phyloP scores from a whole-genome alignment of 257 asterid genomes.

The Capsicum baccatum region DNA sequence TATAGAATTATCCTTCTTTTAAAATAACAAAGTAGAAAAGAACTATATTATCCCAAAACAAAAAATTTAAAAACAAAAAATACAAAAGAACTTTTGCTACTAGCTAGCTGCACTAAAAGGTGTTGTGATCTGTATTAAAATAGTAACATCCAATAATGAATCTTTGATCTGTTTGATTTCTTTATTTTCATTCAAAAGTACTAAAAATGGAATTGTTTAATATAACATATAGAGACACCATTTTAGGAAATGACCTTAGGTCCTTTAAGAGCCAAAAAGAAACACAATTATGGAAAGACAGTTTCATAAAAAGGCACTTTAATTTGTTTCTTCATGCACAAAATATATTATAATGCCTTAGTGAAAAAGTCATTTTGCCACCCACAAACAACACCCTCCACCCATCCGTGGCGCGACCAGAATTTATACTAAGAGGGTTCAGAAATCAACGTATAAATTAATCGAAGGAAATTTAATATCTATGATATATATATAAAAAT shows the following conservation, averaged over 20 bases:
- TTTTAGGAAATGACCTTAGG: constrained; percentile 26
- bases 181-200: neutral
- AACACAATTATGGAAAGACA: constrained; percentile 18
- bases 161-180: neutral
- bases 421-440: too few species aligned
- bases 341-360: neutral
- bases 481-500: too few species aligned
- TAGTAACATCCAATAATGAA: neutral
- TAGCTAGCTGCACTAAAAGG: neutral
- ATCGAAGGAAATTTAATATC: too few species aligned
- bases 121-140: neutral
- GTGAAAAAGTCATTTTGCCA: constrained; percentile 1
- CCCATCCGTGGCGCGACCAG: too few species aligned
- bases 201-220: neutral
- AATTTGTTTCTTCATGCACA: constrained; percentile 8
- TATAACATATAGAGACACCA: neutral
- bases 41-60: neutral
- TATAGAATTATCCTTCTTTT: neutral
- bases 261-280: constrained; percentile 21
- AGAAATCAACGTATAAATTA: too few species aligned
- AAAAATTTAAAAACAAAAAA: neutral
- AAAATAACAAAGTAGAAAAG: neutral
- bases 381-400: neutral
- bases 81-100: neutral
- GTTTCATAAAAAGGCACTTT: neutral